Evolutionary conservation across 2,329 filamentous ascomycete species (phyloP).

Genomic region (Penicillium janthinellum): DNA sequence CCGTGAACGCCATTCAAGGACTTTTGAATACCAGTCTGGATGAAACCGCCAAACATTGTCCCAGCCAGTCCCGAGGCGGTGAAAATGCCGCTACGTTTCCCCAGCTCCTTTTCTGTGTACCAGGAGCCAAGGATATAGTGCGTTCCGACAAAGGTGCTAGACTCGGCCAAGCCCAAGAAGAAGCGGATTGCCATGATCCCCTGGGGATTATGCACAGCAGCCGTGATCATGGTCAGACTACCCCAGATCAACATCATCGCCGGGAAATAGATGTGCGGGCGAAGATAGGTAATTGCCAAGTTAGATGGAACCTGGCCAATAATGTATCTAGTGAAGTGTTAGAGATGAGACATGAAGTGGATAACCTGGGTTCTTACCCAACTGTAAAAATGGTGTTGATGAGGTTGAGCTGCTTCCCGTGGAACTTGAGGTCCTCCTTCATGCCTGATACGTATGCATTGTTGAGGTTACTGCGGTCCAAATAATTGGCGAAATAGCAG

Average conservation of each 20-base stretch:
- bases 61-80: conserved; percentile 37
- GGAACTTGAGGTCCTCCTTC: conserved; percentile 35
- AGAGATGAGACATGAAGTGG: neutral
- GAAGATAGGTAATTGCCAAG: conserved; percentile 30
- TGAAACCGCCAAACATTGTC: conserved; percentile 41
- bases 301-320: conserved; percentile 29
- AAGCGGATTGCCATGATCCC: conserved; percentile 42
- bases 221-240: conserved; percentile 36
- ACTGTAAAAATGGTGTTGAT: conserved; percentile 32
- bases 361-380: conserved; percentile 6
- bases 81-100: conserved; percentile 42
- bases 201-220: conserved; percentile 31
- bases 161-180: conserved; percentile 38
- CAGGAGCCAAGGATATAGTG: conserved; percentile 46
- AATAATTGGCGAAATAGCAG: conserved; percentile 52
- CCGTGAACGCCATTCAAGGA: conserved; percentile 32
- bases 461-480: conserved; percentile 51
- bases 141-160: conserved; percentile 37
- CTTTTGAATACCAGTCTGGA: conserved; percentile 39
- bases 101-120: conserved; percentile 47
- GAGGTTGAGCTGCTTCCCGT: conserved; percentile 33
- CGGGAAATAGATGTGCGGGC: conserved; percentile 31
- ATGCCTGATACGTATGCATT: conserved; percentile 51
- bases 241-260: conserved; percentile 36
- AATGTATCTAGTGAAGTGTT: conserved; percentile 15